Conservation (phyloP, 352 stramenopile genomes). For the Pythium volutum region DNA sequence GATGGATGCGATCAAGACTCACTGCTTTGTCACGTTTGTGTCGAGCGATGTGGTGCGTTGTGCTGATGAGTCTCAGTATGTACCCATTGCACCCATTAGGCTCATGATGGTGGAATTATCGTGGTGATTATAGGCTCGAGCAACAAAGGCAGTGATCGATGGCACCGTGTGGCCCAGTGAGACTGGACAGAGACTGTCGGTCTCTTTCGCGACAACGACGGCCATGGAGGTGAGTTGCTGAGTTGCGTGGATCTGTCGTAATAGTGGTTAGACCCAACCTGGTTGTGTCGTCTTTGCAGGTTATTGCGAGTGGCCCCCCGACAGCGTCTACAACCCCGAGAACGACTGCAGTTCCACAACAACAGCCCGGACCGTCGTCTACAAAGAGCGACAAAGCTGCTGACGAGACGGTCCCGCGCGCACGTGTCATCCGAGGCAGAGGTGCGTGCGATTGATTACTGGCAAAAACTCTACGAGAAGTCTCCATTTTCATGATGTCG, state of each 20-base stretch:
- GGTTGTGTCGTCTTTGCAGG: neutral
- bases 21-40: conserved; percentile 82
- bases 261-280: neutral
- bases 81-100: neutral
- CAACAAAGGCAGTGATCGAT: conserved; percentile 44
- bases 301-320: neutral
- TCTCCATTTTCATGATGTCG: neutral
- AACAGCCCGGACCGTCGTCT: neutral
- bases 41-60: conserved; percentile 6
- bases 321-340: too few relatives aligned
- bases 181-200: conserved; percentile 44
- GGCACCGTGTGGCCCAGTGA: conserved; percentile 64
- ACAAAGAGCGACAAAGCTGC: conserved; percentile 1
- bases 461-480: neutral
- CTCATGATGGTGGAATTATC: neutral
- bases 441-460: neutral
- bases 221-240: conserved; percentile 41
- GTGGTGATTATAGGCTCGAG: conserved; percentile 33
- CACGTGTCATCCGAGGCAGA: conserved; percentile 8
- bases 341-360: neutral
- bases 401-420: neutral
- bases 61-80: too few relatives aligned
- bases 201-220: conserved; percentile 35
- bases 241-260: neutral
- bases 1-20: conserved; percentile 88